Conservation (phyloP, 2,329 filamentous ascomycete genomes). For the Botrytis deweyae region DNA sequence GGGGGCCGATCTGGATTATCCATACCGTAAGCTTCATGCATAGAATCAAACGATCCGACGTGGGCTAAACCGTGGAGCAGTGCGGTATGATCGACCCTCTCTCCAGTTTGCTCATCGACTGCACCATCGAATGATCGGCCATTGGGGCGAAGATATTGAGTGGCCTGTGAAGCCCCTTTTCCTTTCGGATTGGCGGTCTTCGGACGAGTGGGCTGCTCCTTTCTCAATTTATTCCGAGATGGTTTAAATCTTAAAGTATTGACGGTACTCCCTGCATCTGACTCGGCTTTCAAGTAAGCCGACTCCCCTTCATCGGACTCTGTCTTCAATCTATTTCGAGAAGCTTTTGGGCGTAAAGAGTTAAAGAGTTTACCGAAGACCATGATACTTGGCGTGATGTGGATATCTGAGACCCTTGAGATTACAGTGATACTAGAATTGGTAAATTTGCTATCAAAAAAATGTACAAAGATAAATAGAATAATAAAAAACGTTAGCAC, state of each 20-base stretch:
- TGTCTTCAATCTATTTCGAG: conserved; percentile 11
- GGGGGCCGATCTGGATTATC: conserved; percentile 29
- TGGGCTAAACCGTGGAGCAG: conserved; percentile 38
- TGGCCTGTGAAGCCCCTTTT: background rate
- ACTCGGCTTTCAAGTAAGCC: conserved; percentile 10
- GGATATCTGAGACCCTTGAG: background rate
- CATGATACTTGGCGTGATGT: conserved; percentile 1
- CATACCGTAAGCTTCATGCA: conserved; percentile 23
- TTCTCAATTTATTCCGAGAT: conserved; percentile 19
- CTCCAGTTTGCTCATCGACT: conserved; percentile 37
- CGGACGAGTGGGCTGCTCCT: conserved; percentile 5
- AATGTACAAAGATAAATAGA: background rate
- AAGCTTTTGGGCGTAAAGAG: conserved; percentile 19
- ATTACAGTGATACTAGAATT: background rate
- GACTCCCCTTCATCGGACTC: conserved; percentile 3
- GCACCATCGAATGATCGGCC: conserved; percentile 11
- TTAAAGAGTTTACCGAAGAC: conserved; percentile 13
- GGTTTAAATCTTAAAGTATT: conserved; percentile 11
- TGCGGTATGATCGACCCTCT: conserved; percentile 38
- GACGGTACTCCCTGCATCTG: conserved; percentile 7
- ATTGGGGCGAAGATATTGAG: conserved; percentile 3
- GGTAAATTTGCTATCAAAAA: background rate
- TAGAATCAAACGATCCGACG: conserved; percentile 35
- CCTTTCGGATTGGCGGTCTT: background rate
- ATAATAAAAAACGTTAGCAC: background rate